Evolutionary conservation across 495 filamentous ascomycete species (phyloP), one percentile per base, ranked within the genome.

Genomic region (Talaromyces liani): DNA sequence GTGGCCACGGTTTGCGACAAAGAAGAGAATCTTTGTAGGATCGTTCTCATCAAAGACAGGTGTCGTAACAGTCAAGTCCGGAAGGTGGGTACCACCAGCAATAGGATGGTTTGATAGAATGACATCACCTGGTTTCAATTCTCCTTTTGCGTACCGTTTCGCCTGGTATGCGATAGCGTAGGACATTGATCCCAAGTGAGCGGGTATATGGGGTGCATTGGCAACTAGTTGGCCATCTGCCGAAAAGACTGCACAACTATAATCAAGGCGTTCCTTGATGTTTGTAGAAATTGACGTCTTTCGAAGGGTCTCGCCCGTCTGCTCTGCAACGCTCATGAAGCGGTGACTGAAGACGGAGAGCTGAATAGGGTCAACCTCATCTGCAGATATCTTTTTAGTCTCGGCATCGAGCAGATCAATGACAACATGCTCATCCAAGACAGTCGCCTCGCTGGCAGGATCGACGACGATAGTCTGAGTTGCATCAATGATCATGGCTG

Each of bases 321-420:
- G 93, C 75, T 98, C 94, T 3, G 94, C 94, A 70, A 98, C 98
- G 12, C 93, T 92, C 94, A 98, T 98, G 78, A 98, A 98, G 1
- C 94, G 81, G 72, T 98, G 93, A 1, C 91, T 91, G 68, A 98
- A 98, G 64, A 98, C 95, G 71, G 87, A 95, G 6, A 98, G 84
- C 75, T 95, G 89, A 72, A 98, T 96, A 0, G 94, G 93, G 68
- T 96, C 78, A 45, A 80, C 69, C 6, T 75, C 77, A 80, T 76
- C 92, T n/a, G 91, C 66, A 2, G 88, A 89, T 16, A 65, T 66
- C 16, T 65, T 67, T 54, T 73, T 69, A 16, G 70, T 67, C 29
- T 63, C 67, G 0, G 76, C 77, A 27, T 87, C 84, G 53, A 84
- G 78, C 29, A 73, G 70, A 57, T 85, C 83, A 58, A 83, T 82